Percentiles rank a stretch among this genome's conserved stretches.
phyloP scores from a whole-genome alignment of 2,329 filamentous ascomycete genomes.

The Arthroderma sp. region DNA sequence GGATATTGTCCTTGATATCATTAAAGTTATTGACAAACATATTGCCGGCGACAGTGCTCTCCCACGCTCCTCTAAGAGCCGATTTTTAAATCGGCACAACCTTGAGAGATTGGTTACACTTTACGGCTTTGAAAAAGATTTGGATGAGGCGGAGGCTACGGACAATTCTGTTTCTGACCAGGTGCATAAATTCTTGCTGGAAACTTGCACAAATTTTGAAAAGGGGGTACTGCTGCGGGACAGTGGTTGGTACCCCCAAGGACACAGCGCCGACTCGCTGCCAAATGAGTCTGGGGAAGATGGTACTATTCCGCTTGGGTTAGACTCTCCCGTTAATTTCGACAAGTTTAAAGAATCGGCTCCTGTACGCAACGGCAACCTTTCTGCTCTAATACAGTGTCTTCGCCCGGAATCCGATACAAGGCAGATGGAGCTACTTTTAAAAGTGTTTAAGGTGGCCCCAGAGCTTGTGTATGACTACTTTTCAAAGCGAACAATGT shows the following conservation, averaged over 20 bases:
- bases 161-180: conserved; percentile 45
- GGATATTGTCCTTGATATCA: conserved; percentile 58
- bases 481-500: conserved; percentile 65
- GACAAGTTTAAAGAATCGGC: conserved; percentile 53
- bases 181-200: conserved; percentile 61
- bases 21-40: conserved; percentile 55
- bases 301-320: conserved; percentile 45
- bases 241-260: conserved; percentile 72
- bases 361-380: conserved; percentile 62
- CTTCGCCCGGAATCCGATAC: conserved; percentile 72
- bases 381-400: conserved; percentile 65
- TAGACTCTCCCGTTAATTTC: conserved; percentile 58
- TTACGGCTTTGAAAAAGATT: conserved; percentile 43
- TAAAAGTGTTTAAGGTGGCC: conserved; percentile 64
- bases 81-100: conserved; percentile 60
- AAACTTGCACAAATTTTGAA: conserved; percentile 58
- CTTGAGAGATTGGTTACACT: conserved; percentile 59
- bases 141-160: conserved; percentile 33
- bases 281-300: conserved; percentile 29
- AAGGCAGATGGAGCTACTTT: conserved; percentile 66
- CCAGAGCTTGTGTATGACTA: conserved; percentile 84
- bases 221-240: conserved; percentile 65
- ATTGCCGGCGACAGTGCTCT: conserved; percentile 65
- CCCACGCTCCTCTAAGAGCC: conserved; percentile 58
- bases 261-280: conserved; percentile 40